Base-by-base conservation (phyloP, 176 grass and related monocot species). In the Aegilops tauschii region DNA sequence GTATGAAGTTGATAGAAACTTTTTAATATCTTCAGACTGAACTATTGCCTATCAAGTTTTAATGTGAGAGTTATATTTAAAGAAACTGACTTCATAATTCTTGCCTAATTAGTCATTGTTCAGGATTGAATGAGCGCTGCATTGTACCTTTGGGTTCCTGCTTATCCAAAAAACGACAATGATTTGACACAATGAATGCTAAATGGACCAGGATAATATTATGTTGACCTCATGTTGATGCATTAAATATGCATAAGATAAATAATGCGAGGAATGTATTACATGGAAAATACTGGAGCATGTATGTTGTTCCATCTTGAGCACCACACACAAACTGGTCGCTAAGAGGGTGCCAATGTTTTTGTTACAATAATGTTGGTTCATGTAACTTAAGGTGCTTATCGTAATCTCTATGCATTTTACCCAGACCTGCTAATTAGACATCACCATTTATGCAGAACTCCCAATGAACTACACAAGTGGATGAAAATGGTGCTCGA, bases 401-500 rank as follows among this genome's bases (percentile, higher is more conserved):
- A 11, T 27, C 34, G 27, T 31, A 18, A 64, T 44, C 17, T 23
- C 14, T 31, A n/a, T 14, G 8, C 18, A 4, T 29, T 81, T 71
- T 37, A n/a, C 4, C 6, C 6, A 47, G 56, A 58, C 71, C 65
- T 84, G 52, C 47, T 73, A 79, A 63, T 14, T 66, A 58, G 39
- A 39, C 40, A 64, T 84, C 52, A 67, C 25, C 80, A 34, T 66
- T 80, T 62, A 18, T 85, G 79, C 90, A 98, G 96, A 72, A 95
- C 93, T 69, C 96, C 95, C 6, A 92, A 93, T 21, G 93, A 98
- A 42, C 91, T 98, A 72, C 91, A 98, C 74, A 98, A 92, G 68
- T 98, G 92, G 93, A 89, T 93, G 59, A 91, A 92, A 69, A 98
- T 82, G 72, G 91, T 95, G 90, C 88, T 98, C 11, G 90, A 98